Evolutionary conservation across 192 early-diverging fungal species (phyloP), one percentile per base, ranked within the genome.

Genomic region (Backusella tarrabulga): DNA sequence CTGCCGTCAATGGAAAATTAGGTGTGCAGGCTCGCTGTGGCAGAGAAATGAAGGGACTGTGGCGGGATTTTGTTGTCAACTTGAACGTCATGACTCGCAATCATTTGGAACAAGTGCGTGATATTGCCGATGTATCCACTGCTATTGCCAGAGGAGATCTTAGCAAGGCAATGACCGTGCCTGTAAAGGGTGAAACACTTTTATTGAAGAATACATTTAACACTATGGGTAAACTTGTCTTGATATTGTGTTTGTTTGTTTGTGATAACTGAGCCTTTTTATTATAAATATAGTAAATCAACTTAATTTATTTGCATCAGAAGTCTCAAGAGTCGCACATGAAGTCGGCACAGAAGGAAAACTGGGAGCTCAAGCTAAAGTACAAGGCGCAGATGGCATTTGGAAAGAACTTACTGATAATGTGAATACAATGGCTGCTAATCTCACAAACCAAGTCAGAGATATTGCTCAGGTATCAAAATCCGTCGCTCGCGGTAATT

Each of bases 171-270:
- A 91, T 95, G 21, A 87, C 85, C 0, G 90, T 90, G 0, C 87
- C 85, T 68, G 90, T 91, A 6, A 87, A 89, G 72, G 93, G 93
- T 21, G 93, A 95, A 75, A 93, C 92, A 26, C 83, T 87, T 17
- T 87, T 90, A 67, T 81, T 94, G 0, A 94, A 94, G 76, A 83
- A 89, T 34, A 93, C 91, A 1, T 91, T 94, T 34, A 94, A 94
- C 77, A 87, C 83, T 2, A 91, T 94, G 89, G 93, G 90, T 84
- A 88, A 89, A 76, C n/a, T 23, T 36, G 21, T 32, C 38, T 36
- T 32, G 38, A 44, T 23, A 9, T 56, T 34, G 21, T 41, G 2
- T 32, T 32, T 60, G 38, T 78, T 32, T 46, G n/a, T 34, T 36
- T 52, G 19, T 52, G 3, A 19, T 52, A 5, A 19, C 19, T 52